phyloP scores from a whole-genome alignment of 768 basidiomycete species.

The Podaxis sp. region DNA sequence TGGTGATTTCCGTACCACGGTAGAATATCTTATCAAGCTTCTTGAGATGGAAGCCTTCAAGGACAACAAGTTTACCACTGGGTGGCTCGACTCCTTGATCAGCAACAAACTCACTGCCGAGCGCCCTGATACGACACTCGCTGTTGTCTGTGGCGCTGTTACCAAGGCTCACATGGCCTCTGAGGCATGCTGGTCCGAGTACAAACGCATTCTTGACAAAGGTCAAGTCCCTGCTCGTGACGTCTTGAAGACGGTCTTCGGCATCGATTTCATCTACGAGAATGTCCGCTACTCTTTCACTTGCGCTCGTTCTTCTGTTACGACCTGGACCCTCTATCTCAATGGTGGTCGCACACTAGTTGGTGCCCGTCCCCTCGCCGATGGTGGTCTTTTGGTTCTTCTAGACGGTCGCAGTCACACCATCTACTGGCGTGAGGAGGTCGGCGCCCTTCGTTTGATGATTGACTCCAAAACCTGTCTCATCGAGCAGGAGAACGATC shows the following conservation, averaged over 20 bases:
- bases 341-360: constrained; percentile 94
- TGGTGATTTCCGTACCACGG: constrained; percentile 97
- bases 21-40: constrained; percentile 98
- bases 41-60: constrained; percentile 95
- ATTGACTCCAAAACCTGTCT: constrained; percentile 97
- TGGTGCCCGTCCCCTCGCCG: constrained; percentile 87
- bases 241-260: constrained; percentile 93
- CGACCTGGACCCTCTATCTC: constrained; percentile 90
- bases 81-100: constrained; percentile 97
- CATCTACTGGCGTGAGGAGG: constrained; percentile 97
- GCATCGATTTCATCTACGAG: constrained; percentile 97
- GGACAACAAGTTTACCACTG: constrained; percentile 96
- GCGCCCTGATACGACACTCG: constrained; percentile 87
- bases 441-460: constrained; percentile 87
- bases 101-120: constrained; percentile 97
- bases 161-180: constrained; percentile 91
- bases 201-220: constrained; percentile 94
- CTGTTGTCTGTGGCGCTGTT: constrained; percentile 94
- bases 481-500: constrained; percentile 99
- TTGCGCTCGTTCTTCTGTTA: constrained; percentile 83
- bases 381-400: constrained; percentile 89
- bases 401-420: constrained; percentile 96
- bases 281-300: constrained; percentile 95
- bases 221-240: constrained; percentile 96
- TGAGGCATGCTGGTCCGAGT: constrained; percentile 87